Conservation (phyloP, 352 stramenopile species). For the Pythium volutum region DNA sequence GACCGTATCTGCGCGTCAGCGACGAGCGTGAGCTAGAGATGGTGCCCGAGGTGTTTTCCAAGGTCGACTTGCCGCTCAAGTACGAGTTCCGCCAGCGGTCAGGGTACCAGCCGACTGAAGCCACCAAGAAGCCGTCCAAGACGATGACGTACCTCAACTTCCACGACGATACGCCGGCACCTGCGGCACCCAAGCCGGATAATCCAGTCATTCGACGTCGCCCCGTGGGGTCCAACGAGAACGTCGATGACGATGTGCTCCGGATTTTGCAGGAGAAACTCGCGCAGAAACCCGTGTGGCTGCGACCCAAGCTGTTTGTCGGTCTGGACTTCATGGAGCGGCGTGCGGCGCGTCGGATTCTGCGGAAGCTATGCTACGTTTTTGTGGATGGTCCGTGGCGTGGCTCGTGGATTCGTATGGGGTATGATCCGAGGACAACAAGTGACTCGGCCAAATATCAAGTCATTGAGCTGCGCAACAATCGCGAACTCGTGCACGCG, state of each 20-base stretch:
- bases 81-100: conserved; percentile 82
- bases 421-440: conserved; percentile 59
- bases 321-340: conserved; percentile 58
- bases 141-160: conserved; percentile 83
- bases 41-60: conserved; percentile 81
- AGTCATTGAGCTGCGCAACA: conserved; percentile 78
- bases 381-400: conserved; percentile 82
- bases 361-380: conserved; percentile 79
- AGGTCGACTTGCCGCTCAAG: conserved; percentile 77
- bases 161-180: conserved; percentile 55
- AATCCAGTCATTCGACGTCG: conserved; percentile 45
- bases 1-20: conserved; percentile 50
- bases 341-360: conserved; percentile 52
- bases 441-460: conserved; percentile 58
- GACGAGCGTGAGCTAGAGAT: conserved; percentile 61
- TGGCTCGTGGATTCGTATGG: conserved; percentile 80
- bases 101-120: conserved; percentile 60
- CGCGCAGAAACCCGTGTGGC: conserved; percentile 66
- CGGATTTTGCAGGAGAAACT: conserved; percentile 53
- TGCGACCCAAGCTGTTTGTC: conserved; percentile 67
- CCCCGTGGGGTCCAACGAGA: conserved; percentile 51
- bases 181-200: conserved; percentile 45
- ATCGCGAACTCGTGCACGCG: conserved; percentile 73
- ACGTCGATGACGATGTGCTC: conserved; percentile 63
- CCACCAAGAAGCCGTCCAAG: conserved; percentile 60